Conservation (phyloP, 1,139 yeast genomes). For the Geotrichum histeridarum region DNA sequence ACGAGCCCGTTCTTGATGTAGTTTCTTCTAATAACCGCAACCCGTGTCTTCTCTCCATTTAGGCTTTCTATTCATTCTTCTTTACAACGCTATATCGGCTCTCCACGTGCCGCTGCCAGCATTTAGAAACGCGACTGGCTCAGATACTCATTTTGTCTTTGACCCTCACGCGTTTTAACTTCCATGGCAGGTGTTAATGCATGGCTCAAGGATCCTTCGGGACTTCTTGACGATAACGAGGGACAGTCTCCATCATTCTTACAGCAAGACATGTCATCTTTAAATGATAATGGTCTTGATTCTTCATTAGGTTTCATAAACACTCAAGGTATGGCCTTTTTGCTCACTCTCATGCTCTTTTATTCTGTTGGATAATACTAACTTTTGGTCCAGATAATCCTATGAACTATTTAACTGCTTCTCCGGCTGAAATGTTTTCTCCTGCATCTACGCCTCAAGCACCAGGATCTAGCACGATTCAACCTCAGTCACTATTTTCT, state of each 20-base stretch:
- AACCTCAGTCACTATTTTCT: slow-evolving; percentile 16
- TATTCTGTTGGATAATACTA: neutral
- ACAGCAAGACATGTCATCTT: neutral
- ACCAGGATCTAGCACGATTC: neutral
- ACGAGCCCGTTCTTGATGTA: too few species aligned
- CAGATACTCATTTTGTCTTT: too few species aligned
- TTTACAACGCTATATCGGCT: too few species aligned
- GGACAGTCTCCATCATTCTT: neutral
- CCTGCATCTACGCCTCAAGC: slow-evolving; percentile 4
- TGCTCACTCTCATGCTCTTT: neutral
- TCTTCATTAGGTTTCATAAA: slow-evolving; percentile 1
- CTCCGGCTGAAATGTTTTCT: slow-evolving; percentile 11
- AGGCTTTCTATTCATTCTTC: too few species aligned
- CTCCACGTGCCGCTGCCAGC: too few species aligned
- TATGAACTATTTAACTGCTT: slow-evolving; percentile 5
- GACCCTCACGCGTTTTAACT: neutral
- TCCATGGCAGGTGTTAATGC: slow-evolving; percentile 15
- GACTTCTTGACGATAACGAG: slow-evolving; percentile 1
- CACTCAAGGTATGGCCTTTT: slow-evolving; percentile 9
- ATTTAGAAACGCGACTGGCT: too few species aligned
- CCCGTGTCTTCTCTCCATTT: too few species aligned
- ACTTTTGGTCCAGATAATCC: neutral
- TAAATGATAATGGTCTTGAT: neutral
- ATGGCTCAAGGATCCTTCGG: slow-evolving; percentile 16
- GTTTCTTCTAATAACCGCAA: too few species aligned